These are phyloP conservation scores for Talaromyces sp. DNA, from an alignment of 2,329 filamentous ascomycete genomes.

Conservation along the genomic window DNA sequence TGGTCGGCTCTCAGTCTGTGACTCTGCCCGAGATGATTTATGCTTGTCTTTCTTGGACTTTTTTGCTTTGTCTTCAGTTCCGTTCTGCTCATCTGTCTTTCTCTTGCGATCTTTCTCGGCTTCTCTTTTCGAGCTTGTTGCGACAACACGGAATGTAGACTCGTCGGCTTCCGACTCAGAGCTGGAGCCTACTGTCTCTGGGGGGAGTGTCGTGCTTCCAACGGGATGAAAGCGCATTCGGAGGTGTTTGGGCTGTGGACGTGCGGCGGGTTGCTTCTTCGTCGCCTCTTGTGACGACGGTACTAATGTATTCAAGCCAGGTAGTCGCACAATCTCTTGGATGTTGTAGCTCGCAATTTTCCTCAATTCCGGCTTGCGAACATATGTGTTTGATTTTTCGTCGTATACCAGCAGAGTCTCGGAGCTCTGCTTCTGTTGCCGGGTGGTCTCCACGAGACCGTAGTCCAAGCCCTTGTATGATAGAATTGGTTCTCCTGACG, in stretches of 20 bases:
- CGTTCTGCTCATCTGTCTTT: slow-evolving; percentile 32
- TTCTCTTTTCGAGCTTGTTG: slow-evolving; percentile 38
- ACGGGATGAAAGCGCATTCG: slow-evolving; percentile 46
- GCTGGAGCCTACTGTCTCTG: slow-evolving; percentile 36
- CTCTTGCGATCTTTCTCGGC: slow-evolving; percentile 37
- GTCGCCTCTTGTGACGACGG: slow-evolving; percentile 27
- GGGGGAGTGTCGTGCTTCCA: slow-evolving; percentile 32
- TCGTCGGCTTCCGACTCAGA: slow-evolving; percentile 37
- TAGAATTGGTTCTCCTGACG: slow-evolving; percentile 41
- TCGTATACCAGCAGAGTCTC: slow-evolving; percentile 39
- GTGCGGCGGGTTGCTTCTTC: slow-evolving; percentile 28
- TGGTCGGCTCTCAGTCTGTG: slow-evolving; percentile 26
- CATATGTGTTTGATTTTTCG: slow-evolving; percentile 34
- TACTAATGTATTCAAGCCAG: slow-evolving; percentile 22
- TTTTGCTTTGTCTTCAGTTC: slow-evolving; percentile 29
- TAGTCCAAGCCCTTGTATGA: slow-evolving; percentile 43
- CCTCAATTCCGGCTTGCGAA: slow-evolving; percentile 23
- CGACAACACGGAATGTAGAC: slow-evolving; percentile 27
- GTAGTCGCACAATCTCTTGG: slow-evolving; percentile 36
- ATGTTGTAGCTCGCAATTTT: slow-evolving; percentile 35
- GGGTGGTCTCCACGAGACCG: slow-evolving; percentile 36
- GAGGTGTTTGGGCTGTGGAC: slow-evolving; percentile 41
- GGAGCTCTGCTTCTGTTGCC: slow-evolving; percentile 27
- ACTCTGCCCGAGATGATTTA: slow-evolving; percentile 22
- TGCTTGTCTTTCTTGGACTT: slow-evolving; percentile 35